Percentiles rank a stretch among this genome's conserved stretches.
Evolutionary conservation across 805 yeast genomes (phyloP).

Genomic region (Diddensiella transvaalensis): DNA sequence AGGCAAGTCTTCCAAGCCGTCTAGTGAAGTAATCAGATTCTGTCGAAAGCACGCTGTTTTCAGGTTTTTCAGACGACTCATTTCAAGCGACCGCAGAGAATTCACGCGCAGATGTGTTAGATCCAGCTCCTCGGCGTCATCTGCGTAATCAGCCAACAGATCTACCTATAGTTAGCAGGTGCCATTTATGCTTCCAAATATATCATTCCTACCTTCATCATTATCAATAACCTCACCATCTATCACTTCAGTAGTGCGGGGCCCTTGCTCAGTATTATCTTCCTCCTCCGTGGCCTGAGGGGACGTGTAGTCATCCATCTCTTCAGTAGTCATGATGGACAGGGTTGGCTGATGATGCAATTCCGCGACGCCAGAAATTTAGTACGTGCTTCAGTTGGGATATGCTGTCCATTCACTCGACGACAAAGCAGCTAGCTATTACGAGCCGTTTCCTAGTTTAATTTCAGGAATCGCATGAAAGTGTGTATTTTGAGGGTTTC

Average conservation of each 20-base stretch:
- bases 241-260: conserved; percentile 14
- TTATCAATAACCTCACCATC: conserved; percentile 56
- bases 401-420: no score
- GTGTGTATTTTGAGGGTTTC: no score
- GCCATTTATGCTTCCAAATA: conserved; percentile 39
- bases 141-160: conserved; percentile 36
- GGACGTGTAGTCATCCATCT: neutral
- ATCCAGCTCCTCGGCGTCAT: conserved; percentile 58
- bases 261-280: neutral
- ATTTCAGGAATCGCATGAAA: no score
- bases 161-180: conserved; percentile 29
- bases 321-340: conserved; percentile 1
- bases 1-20: conserved; percentile 61
- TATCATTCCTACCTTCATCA: conserved; percentile 48
- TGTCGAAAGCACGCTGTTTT: conserved; percentile 73
- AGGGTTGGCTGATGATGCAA: neutral
- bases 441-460: no score
- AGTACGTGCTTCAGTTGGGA: neutral
- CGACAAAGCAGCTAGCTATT: no score
- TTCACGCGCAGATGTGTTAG: conserved; percentile 66
- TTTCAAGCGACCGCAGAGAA: conserved; percentile 57
- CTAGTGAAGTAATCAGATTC: conserved; percentile 71
- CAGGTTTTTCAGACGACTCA: conserved; percentile 54
- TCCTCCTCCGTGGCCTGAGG: conserved; percentile 3
- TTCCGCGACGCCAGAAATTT: no score